These are phyloP conservation scores for Papiliotrema flavescens DNA, from an alignment of 1,284 basidiomycete species.

Conservation along the genomic window DNA sequence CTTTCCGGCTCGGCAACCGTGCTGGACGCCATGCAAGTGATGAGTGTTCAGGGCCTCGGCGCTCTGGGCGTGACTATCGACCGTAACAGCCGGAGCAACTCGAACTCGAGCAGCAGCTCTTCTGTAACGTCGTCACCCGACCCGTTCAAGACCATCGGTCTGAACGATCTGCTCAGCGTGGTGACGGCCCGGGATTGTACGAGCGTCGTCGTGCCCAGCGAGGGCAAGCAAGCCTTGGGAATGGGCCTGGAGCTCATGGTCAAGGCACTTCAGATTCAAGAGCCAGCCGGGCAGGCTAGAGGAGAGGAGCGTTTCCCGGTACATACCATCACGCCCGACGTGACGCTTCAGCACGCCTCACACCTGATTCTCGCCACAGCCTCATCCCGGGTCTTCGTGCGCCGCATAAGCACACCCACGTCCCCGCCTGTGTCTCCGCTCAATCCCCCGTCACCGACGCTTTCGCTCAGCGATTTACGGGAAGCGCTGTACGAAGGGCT, in stretches of 20 bases:
- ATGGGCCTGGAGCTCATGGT: constrained; percentile 33
- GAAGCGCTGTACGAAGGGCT: background rate
- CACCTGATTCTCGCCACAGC: constrained; percentile 38
- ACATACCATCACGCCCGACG: constrained; percentile 29
- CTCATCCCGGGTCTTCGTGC: constrained; percentile 35
- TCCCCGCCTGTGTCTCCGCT: constrained; percentile 30
- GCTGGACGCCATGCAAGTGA: constrained; percentile 41
- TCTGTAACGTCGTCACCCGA: constrained; percentile 2
- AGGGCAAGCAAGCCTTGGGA: constrained; percentile 33
- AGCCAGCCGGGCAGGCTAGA: constrained; percentile 24
- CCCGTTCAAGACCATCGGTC: constrained; percentile 6
- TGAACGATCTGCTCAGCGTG: constrained; percentile 22
- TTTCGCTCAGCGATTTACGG: constrained; percentile 12
- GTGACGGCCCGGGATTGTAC: constrained; percentile 31
- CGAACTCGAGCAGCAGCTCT: background rate
- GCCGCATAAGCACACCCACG: constrained; percentile 4
- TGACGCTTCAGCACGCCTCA: constrained; percentile 30
- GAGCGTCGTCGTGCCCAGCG: constrained; percentile 32
- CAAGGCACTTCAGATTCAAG: constrained; percentile 24
- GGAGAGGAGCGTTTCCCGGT: constrained; percentile 40
- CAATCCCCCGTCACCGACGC: constrained; percentile 17
- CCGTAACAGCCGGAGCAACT: background rate
- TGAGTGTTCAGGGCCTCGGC: constrained; percentile 30
- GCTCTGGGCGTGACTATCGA: constrained; percentile 29
- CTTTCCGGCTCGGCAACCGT: constrained; percentile 26